A percentile compares a stretch with the other conserved stretches of the same genome.
Evolutionary conservation across 371 early-diverging fungal genomes (phyloP).

Genomic region (Mortierella sp.): DNA sequence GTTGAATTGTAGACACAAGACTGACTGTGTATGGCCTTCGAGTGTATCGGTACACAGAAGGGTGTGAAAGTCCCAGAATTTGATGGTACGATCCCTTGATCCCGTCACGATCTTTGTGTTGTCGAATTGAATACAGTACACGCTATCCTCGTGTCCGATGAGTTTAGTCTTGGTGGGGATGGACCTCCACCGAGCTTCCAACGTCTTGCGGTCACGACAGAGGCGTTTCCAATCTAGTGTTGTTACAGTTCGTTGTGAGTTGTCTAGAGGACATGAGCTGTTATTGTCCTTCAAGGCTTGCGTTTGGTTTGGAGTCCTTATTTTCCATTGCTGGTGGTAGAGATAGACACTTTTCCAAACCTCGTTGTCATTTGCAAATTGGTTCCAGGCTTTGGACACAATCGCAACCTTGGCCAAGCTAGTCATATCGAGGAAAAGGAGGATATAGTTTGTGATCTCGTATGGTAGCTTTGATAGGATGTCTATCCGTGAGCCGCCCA

Average conservation of each 20-base stretch:
- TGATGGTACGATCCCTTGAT: slow-evolving; percentile 92
- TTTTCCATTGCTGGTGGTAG: slow-evolving; percentile 58
- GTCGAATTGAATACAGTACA: slow-evolving; percentile 96
- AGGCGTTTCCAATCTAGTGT: slow-evolving; percentile 65
- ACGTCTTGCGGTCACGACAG: slow-evolving; percentile 62
- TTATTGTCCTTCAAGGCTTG: neutral
- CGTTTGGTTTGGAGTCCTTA: slow-evolving; percentile 32
- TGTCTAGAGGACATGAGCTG: neutral
- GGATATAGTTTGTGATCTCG: slow-evolving; percentile 67
- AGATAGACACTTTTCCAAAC: slow-evolving; percentile 69
- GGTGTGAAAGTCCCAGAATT: slow-evolving; percentile 78
- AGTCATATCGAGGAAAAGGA: slow-evolving; percentile 61
- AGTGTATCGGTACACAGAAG: slow-evolving; percentile 80
- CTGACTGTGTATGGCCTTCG: slow-evolving; percentile 89
- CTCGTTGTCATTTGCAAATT: slow-evolving; percentile 62
- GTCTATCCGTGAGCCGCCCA: slow-evolving; percentile 57
- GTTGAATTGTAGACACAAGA: slow-evolving; percentile 91
- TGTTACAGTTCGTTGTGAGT: neutral
- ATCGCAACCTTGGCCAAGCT: slow-evolving; percentile 58
- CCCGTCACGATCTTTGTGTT: slow-evolving; percentile 87
- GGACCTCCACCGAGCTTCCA: slow-evolving; percentile 66
- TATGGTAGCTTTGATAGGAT: slow-evolving; percentile 67
- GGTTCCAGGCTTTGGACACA: slow-evolving; percentile 67
- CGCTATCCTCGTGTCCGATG: slow-evolving; percentile 90
- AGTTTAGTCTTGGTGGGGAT: slow-evolving; percentile 61